These are phyloP conservation scores for Sedum album DNA, from an alignment of 164 flowering plant species.

Conservation along the genomic window DNA sequence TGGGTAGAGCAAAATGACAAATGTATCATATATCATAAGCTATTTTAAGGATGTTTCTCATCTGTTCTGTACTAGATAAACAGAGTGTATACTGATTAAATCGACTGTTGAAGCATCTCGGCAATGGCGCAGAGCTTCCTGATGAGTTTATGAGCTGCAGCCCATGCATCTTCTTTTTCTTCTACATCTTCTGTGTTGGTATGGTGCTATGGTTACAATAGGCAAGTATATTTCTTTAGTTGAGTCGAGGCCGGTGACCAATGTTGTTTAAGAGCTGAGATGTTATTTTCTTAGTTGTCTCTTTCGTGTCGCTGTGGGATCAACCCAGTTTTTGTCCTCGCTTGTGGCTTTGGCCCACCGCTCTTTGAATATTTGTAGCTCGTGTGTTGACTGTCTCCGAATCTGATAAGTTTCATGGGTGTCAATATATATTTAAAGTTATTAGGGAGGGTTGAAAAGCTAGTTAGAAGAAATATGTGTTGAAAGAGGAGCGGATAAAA, in stretches of 20 bases:
- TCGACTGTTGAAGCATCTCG: background rate
- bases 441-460: background rate
- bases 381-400: conserved; percentile 73
- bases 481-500: background rate
- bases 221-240: background rate
- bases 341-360: conserved; percentile 74
- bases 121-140: background rate
- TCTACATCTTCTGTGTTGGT: background rate
- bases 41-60: background rate
- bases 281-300: conserved; percentile 5
- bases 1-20: background rate
- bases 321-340: conserved; percentile 70
- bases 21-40: background rate
- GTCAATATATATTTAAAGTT: background rate
- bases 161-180: background rate
- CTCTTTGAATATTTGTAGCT: conserved; percentile 48
- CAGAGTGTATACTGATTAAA: background rate
- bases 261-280: background rate
- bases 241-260: no score
- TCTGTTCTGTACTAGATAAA: background rate
- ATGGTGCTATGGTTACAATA: background rate
- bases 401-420: conserved; percentile 39
- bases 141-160: background rate
- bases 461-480: background rate
- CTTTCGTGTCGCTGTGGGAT: conserved; percentile 34